These are phyloP conservation scores for Lotus japonicus DNA, from an alignment of 306 rosid genomes.

Conservation along the genomic window DNA sequence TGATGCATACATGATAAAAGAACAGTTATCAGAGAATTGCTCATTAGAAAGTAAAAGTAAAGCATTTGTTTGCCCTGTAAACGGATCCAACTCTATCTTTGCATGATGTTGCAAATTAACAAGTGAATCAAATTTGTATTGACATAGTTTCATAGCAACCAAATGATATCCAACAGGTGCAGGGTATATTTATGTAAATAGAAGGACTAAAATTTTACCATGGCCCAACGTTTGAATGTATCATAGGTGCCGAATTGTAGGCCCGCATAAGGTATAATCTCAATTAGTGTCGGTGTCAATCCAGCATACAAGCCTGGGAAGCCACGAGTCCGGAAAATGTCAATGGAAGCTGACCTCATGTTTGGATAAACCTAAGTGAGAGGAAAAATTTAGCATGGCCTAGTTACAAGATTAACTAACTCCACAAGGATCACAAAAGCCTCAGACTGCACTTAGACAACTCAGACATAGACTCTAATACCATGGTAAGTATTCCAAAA, in stretches of 20 bases:
- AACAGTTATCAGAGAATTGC: neutral
- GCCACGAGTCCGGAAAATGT: constrained; percentile 66
- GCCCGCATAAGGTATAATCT: constrained; percentile 98
- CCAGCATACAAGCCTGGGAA: constrained; percentile 87
- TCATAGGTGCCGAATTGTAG: constrained; percentile 93
- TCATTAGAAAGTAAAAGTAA: neutral
- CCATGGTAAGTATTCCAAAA: neutral
- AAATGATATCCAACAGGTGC: constrained; percentile 4
- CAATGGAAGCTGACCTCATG: constrained; percentile 76
- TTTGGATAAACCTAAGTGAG: constrained; percentile 74
- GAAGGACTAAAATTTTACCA: constrained; percentile 45
- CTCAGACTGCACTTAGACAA: neutral
- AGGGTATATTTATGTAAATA: neutral
- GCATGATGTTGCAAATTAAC: neutral
- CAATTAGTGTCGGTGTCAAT: constrained; percentile 87
- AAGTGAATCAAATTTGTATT: neutral
- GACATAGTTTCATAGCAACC: neutral
- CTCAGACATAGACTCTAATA: neutral
- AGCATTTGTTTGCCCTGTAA: neutral
- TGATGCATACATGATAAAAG: neutral
- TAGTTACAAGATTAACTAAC: neutral
- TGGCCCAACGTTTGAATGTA: constrained; percentile 85
- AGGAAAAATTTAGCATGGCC: constrained; percentile 10
- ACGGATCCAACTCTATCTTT: neutral
- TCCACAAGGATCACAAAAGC: neutral